Evolutionary conservation across 148 eudicot species (phyloP).

Genomic region (Silene latifolia): DNA sequence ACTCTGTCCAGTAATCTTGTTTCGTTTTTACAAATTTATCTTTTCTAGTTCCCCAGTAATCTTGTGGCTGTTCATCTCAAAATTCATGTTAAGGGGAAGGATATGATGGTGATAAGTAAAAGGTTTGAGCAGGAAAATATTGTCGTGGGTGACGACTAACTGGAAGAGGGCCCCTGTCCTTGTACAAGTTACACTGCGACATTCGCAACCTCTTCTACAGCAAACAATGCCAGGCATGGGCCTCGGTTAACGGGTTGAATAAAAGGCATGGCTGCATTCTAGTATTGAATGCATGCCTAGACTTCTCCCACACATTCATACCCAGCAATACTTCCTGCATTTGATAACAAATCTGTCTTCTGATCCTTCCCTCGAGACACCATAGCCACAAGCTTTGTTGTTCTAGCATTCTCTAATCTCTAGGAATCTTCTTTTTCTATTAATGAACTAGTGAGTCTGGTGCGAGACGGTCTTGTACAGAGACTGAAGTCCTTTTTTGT

Average conservation of each 20-base stretch:
- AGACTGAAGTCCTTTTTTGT: no score
- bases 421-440: no score
- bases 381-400: not conserved
- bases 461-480: no score
- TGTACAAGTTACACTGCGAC: slow-evolving; percentile 63
- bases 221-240: slow-evolving; percentile 31
- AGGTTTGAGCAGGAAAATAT: slow-evolving; percentile 62
- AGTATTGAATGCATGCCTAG: slow-evolving; percentile 73
- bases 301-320: slow-evolving; percentile 58
- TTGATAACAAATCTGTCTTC: slow-evolving; percentile 45
- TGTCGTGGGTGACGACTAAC: slow-evolving; percentile 30
- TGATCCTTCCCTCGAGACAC: slow-evolving; percentile 46
- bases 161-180: slow-evolving; percentile 84
- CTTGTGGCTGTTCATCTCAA: not conserved
- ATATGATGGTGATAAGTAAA: slow-evolving; percentile 72
- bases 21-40: no score
- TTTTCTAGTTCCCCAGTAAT: no score
- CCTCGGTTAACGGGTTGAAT: slow-evolving; percentile 61
- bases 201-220: slow-evolving; percentile 85
- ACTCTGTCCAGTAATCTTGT: no score
- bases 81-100: slow-evolving; percentile 43
- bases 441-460: not conserved
- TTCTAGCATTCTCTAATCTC: not conserved
- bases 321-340: slow-evolving; percentile 38
- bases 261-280: slow-evolving; percentile 85